Conservation (phyloP, 1,139 yeast species). For the Diutina siamensis region DNA sequence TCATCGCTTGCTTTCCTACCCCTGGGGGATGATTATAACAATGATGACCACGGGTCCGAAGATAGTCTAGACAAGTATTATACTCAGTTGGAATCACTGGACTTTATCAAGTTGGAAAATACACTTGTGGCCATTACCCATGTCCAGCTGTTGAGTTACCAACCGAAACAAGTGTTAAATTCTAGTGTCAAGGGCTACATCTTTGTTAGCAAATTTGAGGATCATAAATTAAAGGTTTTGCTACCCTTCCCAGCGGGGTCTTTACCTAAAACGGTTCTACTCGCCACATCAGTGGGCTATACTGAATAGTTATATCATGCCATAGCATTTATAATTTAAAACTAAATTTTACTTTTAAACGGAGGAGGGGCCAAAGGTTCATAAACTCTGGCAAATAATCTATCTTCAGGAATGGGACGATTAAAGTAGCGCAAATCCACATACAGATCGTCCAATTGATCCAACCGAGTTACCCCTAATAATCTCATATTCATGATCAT, state of each 20-base stretch:
- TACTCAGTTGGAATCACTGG: slow-evolving; percentile 30
- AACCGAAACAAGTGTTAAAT: slow-evolving; percentile 37
- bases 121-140: slow-evolving; percentile 66
- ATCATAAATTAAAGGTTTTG: slow-evolving; percentile 60
- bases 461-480: slow-evolving; percentile 6
- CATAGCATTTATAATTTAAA: too few relatives aligned
- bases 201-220: slow-evolving; percentile 44
- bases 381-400: slow-evolving; percentile 25
- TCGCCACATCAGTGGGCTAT: slow-evolving; percentile 60
- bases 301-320: slow-evolving; percentile 46
- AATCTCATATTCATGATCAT: slow-evolving; percentile 6
- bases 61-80: slow-evolving; percentile 24
- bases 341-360: slow-evolving; percentile 20
- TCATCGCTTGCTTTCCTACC: slow-evolving; percentile 32
- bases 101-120: slow-evolving; percentile 51
- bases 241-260: slow-evolving; percentile 76
- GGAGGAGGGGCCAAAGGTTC: slow-evolving; percentile 26
- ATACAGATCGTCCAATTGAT: slow-evolving; percentile 7
- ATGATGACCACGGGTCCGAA: slow-evolving; percentile 19
- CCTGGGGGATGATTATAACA: slow-evolving; percentile 33
- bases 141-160: slow-evolving; percentile 29
- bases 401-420: slow-evolving; percentile 23
- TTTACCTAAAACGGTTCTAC: slow-evolving; percentile 55
- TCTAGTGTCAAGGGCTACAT: slow-evolving; percentile 58
- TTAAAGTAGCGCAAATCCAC: slow-evolving; percentile 7